Conservation (phyloP, 2,329 filamentous ascomycete species). For the Zarea fungicola region DNA sequence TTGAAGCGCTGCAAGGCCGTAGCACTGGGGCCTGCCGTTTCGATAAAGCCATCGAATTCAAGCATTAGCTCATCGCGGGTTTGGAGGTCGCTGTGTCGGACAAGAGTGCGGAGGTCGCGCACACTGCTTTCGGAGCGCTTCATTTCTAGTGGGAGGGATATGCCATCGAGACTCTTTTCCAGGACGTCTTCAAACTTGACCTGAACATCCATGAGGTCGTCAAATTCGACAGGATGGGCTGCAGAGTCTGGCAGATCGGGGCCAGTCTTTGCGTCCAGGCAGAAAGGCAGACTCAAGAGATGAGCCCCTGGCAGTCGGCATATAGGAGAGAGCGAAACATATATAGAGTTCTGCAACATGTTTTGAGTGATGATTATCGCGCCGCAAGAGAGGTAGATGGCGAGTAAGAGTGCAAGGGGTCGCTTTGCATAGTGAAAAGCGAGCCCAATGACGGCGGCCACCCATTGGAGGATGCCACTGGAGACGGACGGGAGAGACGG, state of each 20-base stretch:
- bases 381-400: conserved; percentile 56
- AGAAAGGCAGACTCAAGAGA: conserved; percentile 60
- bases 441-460: conserved; percentile 50
- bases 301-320: conserved; percentile 64
- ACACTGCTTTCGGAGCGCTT: conserved; percentile 71
- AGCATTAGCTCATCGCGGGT: conserved; percentile 65
- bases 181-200: conserved; percentile 72
- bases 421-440: conserved; percentile 59
- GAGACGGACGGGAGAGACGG: conserved; percentile 33
- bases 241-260: conserved; percentile 18
- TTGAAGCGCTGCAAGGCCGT: conserved; percentile 70
- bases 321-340: conserved; percentile 59
- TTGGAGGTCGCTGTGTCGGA: conserved; percentile 63
- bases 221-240: conserved; percentile 55
- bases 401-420: conserved; percentile 56
- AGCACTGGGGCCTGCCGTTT: conserved; percentile 59
- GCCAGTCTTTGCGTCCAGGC: conserved; percentile 28
- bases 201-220: conserved; percentile 69
- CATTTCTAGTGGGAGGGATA: conserved; percentile 70
- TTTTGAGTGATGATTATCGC: conserved; percentile 55
- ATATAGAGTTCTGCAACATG: conserved; percentile 56
- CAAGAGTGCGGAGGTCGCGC: conserved; percentile 66
- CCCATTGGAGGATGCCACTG: conserved; percentile 42
- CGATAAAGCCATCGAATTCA: conserved; percentile 73
- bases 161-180: conserved; percentile 59